Conservation (phyloP, 495 filamentous ascomycete genomes). For the Xylaria castorea region DNA sequence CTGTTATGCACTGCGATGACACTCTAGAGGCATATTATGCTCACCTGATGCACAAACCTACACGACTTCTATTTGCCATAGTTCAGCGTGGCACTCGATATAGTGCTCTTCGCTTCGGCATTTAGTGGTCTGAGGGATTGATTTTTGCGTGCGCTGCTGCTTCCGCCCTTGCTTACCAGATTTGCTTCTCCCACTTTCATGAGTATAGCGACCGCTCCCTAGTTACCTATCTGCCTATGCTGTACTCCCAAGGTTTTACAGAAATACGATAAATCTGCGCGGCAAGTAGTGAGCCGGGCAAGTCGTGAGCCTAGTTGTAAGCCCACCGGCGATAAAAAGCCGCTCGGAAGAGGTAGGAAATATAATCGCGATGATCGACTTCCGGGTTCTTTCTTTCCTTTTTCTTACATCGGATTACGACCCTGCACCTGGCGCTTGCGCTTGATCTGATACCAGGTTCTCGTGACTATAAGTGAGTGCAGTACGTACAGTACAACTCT, state of each 20-base stretch:
- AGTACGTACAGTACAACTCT: not conserved
- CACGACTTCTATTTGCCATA: not conserved
- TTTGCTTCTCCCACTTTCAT: not conserved
- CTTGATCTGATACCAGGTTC: constrained; percentile 33
- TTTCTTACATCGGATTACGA: not conserved
- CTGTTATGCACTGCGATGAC: constrained; percentile 35
- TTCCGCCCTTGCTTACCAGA: constrained; percentile 1
- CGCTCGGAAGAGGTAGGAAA: not conserved
- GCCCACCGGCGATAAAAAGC: constrained; percentile 7
- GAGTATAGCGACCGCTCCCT: not conserved
- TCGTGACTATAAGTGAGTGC: not conserved
- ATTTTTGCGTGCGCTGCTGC: constrained; percentile 5
- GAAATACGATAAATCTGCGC: not conserved
- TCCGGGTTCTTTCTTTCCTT: constrained; percentile 2
- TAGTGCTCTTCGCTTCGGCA: not conserved
- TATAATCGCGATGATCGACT: constrained; percentile 15
- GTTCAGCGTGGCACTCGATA: constrained; percentile 7
- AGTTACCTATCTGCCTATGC: constrained; percentile 1
- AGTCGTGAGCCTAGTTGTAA: constrained; percentile 12
- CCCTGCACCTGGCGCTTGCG: constrained; percentile 35
- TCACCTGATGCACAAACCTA: constrained; percentile 29
- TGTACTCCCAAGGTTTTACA: not conserved
- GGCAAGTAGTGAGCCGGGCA: not conserved
- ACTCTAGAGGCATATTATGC: constrained; percentile 24
- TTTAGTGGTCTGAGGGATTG: not conserved